Base-by-base conservation (phyloP, 306 rosid genomes). In the Dicorynia guianensis region DNA sequence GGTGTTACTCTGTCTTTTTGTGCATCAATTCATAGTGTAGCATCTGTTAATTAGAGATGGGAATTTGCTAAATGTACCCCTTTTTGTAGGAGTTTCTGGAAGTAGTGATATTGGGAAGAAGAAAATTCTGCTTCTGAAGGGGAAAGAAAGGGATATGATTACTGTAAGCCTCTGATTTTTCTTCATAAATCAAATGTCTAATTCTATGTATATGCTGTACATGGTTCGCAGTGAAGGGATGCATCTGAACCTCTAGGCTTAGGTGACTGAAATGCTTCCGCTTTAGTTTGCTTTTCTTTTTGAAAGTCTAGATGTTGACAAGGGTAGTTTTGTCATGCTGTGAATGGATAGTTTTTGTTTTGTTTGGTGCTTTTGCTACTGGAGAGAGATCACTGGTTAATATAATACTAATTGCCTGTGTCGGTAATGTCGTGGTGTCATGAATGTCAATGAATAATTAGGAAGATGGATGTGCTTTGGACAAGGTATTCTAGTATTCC, bases 111-210 rank as follows among this genome's bases (percentile, higher is more conserved):
- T 76, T 72, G 90, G 88, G 69, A 88, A 85, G 84, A 86, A 75
- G 83, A 85, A 86, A 52, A 72, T 86, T 64, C 73, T 88, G 76
- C 93, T 83, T 69, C 79, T 85, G 76, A 85, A 78, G 74, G 93
- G 89, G 80, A 86, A 80, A 66, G 89, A 75, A 64, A 83, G 83
- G 81, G 93, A 83, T 64, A 76, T 68, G 69, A 53, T 85, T 80
- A 72, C 72, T 62, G 92, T 89, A 72, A 76, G 85, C 62, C 59
- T 67, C 75, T 83, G 63, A 65, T 53, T 47, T 59, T 30, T 63
- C 50, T 59, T 69, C 74, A 42, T 59, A 2, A 72, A 59, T 54
- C 75, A 25, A 47, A 15, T 54, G 11, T 60, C 30, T 25, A 25
- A 3, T 46, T 43, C 76, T 78, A 72, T 66, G 71, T 63, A 35